Base-by-base conservation (phyloP, 768 basidiomycete species). In the Phanerochaete carnosa region DNA sequence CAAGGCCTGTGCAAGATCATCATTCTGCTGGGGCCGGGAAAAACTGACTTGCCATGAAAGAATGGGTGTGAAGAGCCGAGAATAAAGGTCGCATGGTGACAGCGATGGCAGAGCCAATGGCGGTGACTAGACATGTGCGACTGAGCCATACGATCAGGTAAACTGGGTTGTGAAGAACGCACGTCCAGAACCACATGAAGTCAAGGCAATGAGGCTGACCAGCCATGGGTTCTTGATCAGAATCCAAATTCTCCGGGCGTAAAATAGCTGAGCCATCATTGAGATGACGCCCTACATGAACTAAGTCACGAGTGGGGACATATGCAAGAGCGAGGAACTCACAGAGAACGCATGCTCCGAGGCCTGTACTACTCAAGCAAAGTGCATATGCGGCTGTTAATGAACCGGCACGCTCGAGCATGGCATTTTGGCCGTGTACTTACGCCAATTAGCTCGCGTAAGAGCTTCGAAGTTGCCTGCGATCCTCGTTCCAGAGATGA, bases 181-280 rank as follows among this genome's bases (percentile, higher is more conserved):
- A 57, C 56, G 39, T 7, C 43, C 46, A 9, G 56, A 55, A n/a
- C 46, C 32, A 11, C 15, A 11, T 2, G 63, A 46, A 5, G 49
- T 64, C 16, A 58, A 6, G 26, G 49, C 33, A 9, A 64, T 53
- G 32, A 60, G 6, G 19, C 29, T 2, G 23, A 60, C 59, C 16
- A 67, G 32, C 49, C 33, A 59, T 28, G 30, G 30, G 25, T 61
- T 61, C 8, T 35, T 43, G 3, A 54, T 63, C 9, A 67, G 59
- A 2, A 61, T 46, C 16, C 51, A 47, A 1, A 67, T 60, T 13
- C 66, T 59, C 57, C 62, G 65, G 1, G 64, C 62, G 33, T 58
- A 61, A 54, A 65, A 67, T 3, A 65, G 53, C 53, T 67, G 66
- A n/a, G n/a, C 53, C 15, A 57, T 52, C 29, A 55, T 62, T 2